A percentile compares a stretch with the other conserved stretches of the same genome.
These are phyloP conservation scores for Angophora floribunda DNA, from an alignment of 345 rosid species.

Conservation along the genomic window DNA sequence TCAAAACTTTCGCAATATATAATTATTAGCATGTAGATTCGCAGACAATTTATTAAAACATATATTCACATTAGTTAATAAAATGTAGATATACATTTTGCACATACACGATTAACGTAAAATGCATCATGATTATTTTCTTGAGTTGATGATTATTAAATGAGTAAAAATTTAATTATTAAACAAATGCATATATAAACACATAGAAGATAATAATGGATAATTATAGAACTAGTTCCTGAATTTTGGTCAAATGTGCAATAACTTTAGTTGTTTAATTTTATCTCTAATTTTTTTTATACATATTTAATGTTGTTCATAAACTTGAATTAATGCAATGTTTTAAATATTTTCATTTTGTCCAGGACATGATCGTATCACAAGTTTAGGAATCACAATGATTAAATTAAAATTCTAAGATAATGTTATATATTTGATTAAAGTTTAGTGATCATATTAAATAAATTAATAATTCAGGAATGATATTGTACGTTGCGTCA, in stretches of 20 bases:
- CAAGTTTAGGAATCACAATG: accelerated
- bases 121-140: neutral
- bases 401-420: too few relatives aligned
- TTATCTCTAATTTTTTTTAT: accelerated
- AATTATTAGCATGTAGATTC: too few relatives aligned
- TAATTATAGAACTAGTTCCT: neutral
- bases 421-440: accelerated
- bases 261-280: too few relatives aligned
- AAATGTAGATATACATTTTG: neutral
- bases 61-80: neutral
- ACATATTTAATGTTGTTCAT: accelerated
- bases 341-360: too few relatives aligned
- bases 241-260: accelerated
- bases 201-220: accelerated
- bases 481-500: accelerated
- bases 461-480: too few relatives aligned
- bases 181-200: neutral
- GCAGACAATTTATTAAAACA: too few relatives aligned
- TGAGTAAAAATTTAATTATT: too few relatives aligned
- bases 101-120: too few relatives aligned
- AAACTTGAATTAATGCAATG: accelerated
- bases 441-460: accelerated
- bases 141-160: neutral
- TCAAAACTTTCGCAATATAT: too few relatives aligned
- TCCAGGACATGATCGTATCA: accelerated